Evolutionary conservation across 768 basidiomycete genomes (phyloP), one percentile per base, ranked within the genome.

Genomic region (Tylopilus cervinicoccineus): DNA sequence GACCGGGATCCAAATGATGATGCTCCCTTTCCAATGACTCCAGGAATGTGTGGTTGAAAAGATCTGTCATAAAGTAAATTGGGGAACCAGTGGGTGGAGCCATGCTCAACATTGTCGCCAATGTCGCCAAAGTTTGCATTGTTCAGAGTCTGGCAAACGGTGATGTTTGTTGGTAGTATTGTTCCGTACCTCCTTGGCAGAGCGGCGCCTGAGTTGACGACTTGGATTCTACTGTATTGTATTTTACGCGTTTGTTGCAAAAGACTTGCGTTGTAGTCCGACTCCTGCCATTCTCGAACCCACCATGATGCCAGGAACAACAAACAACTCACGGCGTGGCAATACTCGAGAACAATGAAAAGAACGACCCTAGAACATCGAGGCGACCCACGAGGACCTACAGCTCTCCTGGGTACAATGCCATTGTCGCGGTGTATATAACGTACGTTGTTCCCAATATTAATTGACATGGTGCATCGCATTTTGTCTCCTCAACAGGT

Each of bases 401-500:
- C 54, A 43, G 17, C 9, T 41, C 16, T 27, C 22, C 8, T 19
- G 17, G 12, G 8, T n/a, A 39, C 43, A 46, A 22, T 5, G 14
- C 17, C n/a, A 11, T 26, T 22, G 27, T 7, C 20, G 20, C 14
- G 6, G 11, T 10, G 24, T 5, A 11, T 9, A 38, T 16, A 16
- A 24, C 38, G 26, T 39, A 24, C 7, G 31, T 41, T 40, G 36
- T 28, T 32, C 44, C 12, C 6, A 10, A 5, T 19, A 17, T n/a
- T 22, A n/a, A n/a, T n/a, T 28, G 36, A 31, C 24, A n/a, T 16
- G 11, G 22, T 22, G 31, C 26, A 38, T 19, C 9, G 19, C 26
- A 8, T 45, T 51, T 44, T 50, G 46, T 27, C 45, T 34, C 49
- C 52, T 32, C 45, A 43, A 54, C 47, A 4, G 16, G 32, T 7